Percentiles rank a stretch among this genome's conserved stretches.
Conservation (phyloP, 768 basidiomycete genomes). For the Harrya chromipes region DNA sequence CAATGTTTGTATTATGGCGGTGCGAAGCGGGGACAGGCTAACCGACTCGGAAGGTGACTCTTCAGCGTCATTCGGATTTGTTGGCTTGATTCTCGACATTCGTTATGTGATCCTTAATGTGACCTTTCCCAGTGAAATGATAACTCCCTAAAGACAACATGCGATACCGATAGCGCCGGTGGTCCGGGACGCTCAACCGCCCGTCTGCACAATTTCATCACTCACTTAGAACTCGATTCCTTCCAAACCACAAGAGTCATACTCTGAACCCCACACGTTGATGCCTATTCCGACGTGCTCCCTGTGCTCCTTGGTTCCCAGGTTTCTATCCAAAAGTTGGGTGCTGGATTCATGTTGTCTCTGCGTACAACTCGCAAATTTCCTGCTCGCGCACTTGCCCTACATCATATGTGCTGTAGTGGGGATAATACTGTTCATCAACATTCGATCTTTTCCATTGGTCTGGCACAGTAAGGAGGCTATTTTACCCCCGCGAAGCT, state of each 20-base stretch:
- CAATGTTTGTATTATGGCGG: too few relatives aligned
- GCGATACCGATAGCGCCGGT: too few relatives aligned
- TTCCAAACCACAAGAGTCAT: neutral
- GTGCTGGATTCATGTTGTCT: neutral
- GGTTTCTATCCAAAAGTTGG: neutral
- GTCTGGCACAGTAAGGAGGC: slow-evolving; percentile 12
- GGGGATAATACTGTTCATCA: slow-evolving; percentile 10
- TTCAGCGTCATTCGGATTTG: too few relatives aligned
- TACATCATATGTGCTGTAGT: neutral
- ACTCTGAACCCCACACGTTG: neutral
- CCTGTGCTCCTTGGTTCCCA: slow-evolving; percentile 5
- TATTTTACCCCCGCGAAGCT: neutral
- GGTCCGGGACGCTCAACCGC: too few relatives aligned
- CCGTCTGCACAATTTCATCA: too few relatives aligned
- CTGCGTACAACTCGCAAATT: neutral
- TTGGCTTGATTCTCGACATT: too few relatives aligned
- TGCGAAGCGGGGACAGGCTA: too few relatives aligned
- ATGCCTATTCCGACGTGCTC: neutral
- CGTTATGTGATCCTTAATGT: too few relatives aligned
- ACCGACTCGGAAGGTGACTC: too few relatives aligned
- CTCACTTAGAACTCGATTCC: neutral
- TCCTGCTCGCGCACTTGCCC: neutral
- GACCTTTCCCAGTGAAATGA: too few relatives aligned
- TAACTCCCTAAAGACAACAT: too few relatives aligned
- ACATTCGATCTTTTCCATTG: slow-evolving; percentile 11